Evolutionary conservation across 2,329 filamentous ascomycete species (phyloP).

Genomic region (Ustilaginoidea virens): DNA sequence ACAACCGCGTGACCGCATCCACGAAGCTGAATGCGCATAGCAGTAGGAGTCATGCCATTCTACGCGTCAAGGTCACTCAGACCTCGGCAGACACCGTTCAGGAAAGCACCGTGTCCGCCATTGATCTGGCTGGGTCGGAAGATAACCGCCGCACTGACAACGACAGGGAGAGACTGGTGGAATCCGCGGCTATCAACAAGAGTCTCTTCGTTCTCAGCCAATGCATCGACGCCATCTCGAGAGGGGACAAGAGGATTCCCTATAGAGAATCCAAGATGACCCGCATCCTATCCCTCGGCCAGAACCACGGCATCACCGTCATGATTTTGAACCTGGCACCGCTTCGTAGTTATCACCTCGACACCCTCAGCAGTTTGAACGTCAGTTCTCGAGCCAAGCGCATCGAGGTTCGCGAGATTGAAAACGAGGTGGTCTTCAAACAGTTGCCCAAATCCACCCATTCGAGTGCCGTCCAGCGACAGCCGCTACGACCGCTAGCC

Average conservation of each 20-base stretch:
- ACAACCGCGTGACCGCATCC: constrained; percentile 74
- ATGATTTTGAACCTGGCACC: constrained; percentile 95
- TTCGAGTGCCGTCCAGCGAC: constrained; percentile 36
- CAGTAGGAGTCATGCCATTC: constrained; percentile 76
- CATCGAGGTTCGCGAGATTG: constrained; percentile 87
- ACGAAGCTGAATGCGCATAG: constrained; percentile 91
- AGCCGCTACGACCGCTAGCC: constrained; percentile 64
- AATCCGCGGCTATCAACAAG: constrained; percentile 96
- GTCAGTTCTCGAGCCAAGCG: constrained; percentile 93
- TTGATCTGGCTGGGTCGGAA: constrained; percentile 89
- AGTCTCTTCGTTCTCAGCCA: constrained; percentile 87
- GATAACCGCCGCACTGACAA: constrained; percentile 93
- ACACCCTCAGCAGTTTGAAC: constrained; percentile 85
- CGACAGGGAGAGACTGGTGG: constrained; percentile 79
- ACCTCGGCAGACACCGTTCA: constrained; percentile 50
- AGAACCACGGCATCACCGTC: constrained; percentile 88
- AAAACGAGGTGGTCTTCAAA: constrained; percentile 86
- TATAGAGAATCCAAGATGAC: constrained; percentile 98
- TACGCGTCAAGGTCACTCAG: constrained; percentile 79
- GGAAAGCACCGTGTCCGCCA: constrained; percentile 79
- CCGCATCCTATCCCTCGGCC: constrained; percentile 75
- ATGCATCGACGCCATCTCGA: constrained; percentile 85
- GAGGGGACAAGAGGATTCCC: constrained; percentile 62
- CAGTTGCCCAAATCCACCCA: constrained; percentile 43
- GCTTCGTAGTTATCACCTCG: constrained; percentile 80